Percentiles rank a stretch among this genome's conserved stretches.
Evolutionary conservation across 345 rosid genomes (phyloP).

Genomic region (Syzygium jambos): DNA sequence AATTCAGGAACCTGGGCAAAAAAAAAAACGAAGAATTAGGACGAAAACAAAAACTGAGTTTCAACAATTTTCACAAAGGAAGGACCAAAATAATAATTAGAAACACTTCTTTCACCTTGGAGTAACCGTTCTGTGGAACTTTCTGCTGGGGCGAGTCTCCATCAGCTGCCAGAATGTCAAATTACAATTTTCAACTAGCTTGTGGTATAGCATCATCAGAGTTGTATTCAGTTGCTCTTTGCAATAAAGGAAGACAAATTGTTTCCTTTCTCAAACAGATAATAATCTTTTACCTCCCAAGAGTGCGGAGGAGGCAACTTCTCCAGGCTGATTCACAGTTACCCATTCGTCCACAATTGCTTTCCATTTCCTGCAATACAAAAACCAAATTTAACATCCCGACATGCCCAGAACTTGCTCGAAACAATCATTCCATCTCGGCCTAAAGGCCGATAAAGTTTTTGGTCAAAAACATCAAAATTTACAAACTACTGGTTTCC

Average conservation of each 20-base stretch:
- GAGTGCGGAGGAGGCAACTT: slow-evolving; percentile 53
- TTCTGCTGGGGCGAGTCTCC: slow-evolving; percentile 88
- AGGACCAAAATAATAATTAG: slow-evolving; percentile 2
- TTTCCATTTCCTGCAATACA: slow-evolving; percentile 77
- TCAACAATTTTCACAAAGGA: background rate
- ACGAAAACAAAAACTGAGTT: slow-evolving; percentile 12
- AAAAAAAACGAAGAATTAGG: slow-evolving; percentile 31
- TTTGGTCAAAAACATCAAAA: background rate
- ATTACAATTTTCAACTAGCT: background rate
- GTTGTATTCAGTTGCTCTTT: background rate
- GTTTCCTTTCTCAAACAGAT: background rate
- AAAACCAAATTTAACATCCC: background rate
- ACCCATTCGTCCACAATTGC: slow-evolving; percentile 95
- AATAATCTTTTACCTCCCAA: slow-evolving; percentile 45
- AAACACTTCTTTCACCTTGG: slow-evolving; percentile 51
- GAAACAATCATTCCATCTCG: background rate
- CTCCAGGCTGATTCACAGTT: slow-evolving; percentile 69
- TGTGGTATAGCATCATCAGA: background rate
- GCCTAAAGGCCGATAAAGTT: background rate
- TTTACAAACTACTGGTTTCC: background rate
- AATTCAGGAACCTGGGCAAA: slow-evolving; percentile 54
- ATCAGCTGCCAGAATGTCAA: slow-evolving; percentile 30
- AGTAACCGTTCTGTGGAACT: slow-evolving; percentile 52
- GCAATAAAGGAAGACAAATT: background rate
- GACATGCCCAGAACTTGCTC: background rate